Percentiles rank a stretch among this genome's conserved stretches.
These are phyloP conservation scores for Boletus fagicola DNA, from an alignment of 768 basidiomycete species.

Conservation along the genomic window DNA sequence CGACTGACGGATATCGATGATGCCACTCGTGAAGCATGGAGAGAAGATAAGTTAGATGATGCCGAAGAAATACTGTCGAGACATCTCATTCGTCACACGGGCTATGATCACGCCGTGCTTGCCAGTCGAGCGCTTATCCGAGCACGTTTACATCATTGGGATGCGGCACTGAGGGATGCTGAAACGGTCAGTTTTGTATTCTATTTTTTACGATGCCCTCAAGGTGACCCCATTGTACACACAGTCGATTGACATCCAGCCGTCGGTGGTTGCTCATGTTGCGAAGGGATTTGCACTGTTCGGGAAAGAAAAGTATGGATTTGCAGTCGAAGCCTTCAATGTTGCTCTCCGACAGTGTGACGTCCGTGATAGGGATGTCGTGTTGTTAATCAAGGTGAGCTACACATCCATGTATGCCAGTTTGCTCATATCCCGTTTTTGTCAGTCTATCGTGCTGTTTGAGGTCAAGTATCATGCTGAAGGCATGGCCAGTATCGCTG, in stretches of 20 bases:
- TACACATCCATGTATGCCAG: too few species aligned
- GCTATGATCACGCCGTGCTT: background rate
- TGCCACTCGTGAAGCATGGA: background rate
- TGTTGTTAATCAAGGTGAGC: conserved; percentile 4
- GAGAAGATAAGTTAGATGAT: conserved; percentile 4
- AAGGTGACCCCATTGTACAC: background rate
- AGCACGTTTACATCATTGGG: conserved; percentile 6
- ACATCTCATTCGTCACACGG: background rate
- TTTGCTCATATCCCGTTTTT: background rate
- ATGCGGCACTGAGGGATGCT: conserved; percentile 10
- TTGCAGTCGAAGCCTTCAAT: conserved; percentile 5
- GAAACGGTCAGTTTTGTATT: conserved; percentile 3
- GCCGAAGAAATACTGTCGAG: conserved; percentile 12
- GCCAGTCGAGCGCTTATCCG: conserved; percentile 9
- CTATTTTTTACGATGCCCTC: background rate
- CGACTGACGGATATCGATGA: too few species aligned
- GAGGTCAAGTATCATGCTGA: conserved; percentile 11
- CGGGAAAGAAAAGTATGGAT: conserved; percentile 7
- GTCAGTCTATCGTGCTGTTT: conserved; percentile 8
- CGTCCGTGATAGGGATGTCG: conserved; percentile 1
- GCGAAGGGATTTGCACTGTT: conserved; percentile 11
- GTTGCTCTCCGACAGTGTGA: conserved; percentile 11
- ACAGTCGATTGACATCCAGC: conserved; percentile 11
- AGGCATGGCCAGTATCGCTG: conserved; percentile 10
- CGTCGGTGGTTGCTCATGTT: conserved; percentile 7